A percentile compares a stretch with the other conserved stretches of the same genome.
Evolutionary conservation across 202 grass and related monocot genomes (phyloP).

Genomic region (Miscanthus sacchariflorus): DNA sequence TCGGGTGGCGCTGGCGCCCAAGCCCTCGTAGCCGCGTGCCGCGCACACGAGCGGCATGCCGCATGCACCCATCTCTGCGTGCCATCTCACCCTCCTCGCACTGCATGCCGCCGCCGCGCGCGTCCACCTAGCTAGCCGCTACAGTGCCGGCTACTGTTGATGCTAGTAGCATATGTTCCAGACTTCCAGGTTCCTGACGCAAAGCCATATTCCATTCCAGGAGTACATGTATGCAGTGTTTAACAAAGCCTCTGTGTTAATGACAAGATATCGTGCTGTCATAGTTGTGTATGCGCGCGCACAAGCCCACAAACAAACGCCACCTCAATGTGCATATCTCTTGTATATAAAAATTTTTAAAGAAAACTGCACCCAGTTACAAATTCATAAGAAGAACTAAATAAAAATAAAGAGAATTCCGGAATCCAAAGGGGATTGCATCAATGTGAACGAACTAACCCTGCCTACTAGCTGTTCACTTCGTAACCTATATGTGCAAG

Average conservation of each 20-base stretch:
- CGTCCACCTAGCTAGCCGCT: conserved; percentile 10
- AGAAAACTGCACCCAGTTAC: background rate
- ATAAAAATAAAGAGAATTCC: no score
- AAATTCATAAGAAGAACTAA: no score
- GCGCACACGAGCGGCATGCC: background rate
- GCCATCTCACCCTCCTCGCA: background rate
- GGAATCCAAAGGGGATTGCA: background rate
- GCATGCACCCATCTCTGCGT: conserved; percentile 6
- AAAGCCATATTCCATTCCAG: background rate
- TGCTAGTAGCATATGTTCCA: no score
- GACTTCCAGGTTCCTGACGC: background rate
- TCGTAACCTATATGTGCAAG: no score
- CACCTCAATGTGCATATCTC: no score
- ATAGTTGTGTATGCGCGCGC: no score
- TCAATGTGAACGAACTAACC: no score
- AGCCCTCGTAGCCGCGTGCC: conserved; percentile 12
- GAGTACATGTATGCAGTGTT: no score
- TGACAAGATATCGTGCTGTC: no score
- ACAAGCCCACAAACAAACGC: no score
- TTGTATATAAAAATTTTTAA: background rate
- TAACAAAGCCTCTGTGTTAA: no score
- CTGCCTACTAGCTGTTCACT: no score
- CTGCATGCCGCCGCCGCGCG: conserved; percentile 12
- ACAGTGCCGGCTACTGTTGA: background rate
- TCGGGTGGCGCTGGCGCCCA: background rate